These are phyloP conservation scores for Candida anutae DNA, from an alignment of 1,139 yeast species.

Conservation along the genomic window DNA sequence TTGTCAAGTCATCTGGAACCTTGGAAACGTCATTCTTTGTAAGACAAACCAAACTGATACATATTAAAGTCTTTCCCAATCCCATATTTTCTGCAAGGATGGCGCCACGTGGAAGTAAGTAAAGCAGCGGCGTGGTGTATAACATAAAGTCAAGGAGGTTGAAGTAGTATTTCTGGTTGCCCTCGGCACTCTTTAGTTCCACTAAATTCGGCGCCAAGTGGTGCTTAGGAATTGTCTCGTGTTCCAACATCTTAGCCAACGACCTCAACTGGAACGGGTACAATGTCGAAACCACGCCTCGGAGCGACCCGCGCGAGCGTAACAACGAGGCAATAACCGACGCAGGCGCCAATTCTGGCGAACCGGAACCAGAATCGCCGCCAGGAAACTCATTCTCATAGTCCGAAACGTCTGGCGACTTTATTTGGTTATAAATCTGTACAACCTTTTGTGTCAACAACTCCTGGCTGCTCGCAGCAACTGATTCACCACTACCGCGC, in stretches of 20 bases:
- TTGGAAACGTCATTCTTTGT: conserved; percentile 46
- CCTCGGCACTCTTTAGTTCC: conserved; percentile 16
- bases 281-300: conserved; percentile 43
- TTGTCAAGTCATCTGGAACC: conserved; percentile 29
- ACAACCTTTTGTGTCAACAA: background rate
- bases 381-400: too few relatives aligned
- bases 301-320: too few relatives aligned
- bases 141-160: conserved; percentile 24
- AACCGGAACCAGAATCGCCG: too few relatives aligned
- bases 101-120: conserved; percentile 52
- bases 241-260: conserved; percentile 48
- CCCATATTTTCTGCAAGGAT: conserved; percentile 77
- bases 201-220: conserved; percentile 40
- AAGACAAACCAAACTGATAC: conserved; percentile 50
- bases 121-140: conserved; percentile 28
- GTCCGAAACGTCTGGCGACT: background rate
- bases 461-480: too few relatives aligned
- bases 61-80: conserved; percentile 61
- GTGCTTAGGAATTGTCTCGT: conserved; percentile 31
- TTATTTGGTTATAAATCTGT: background rate
- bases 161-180: conserved; percentile 17
- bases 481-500: too few relatives aligned
- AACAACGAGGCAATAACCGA: too few relatives aligned
- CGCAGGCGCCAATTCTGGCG: too few relatives aligned
- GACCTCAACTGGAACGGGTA: conserved; percentile 56